phyloP scores from a whole-genome alignment of 2,329 filamentous ascomycete genomes.

The Parasarocladium wereldwijsianum region DNA sequence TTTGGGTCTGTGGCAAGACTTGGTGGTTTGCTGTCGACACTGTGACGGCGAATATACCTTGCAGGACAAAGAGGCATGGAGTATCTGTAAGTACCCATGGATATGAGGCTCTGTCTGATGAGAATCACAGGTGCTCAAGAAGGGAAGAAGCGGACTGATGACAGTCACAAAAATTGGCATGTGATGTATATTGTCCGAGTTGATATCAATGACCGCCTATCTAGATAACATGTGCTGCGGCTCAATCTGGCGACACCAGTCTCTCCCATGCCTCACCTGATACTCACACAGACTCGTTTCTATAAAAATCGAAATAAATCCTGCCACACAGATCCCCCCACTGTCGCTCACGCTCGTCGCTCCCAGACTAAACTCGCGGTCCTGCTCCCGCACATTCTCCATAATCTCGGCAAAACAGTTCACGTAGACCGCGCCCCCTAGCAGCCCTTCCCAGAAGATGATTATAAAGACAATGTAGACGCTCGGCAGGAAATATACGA shows the following conservation, averaged over 20 bases:
- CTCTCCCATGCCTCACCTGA: conserved; percentile 67
- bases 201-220: too few relatives aligned
- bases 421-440: conserved; percentile 88
- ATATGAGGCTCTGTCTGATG: too few relatives aligned
- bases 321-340: conserved; percentile 77
- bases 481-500: conserved; percentile 68
- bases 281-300: conserved; percentile 72
- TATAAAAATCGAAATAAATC: conserved; percentile 67
- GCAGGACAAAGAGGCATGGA: too few relatives aligned
- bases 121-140: too few relatives aligned
- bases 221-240: too few relatives aligned
- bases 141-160: too few relatives aligned
- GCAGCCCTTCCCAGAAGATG: conserved; percentile 85
- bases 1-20: too few relatives aligned
- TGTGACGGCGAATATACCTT: too few relatives aligned
- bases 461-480: conserved; percentile 77
- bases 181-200: too few relatives aligned
- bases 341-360: conserved; percentile 89
- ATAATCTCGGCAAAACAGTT: conserved; percentile 93
- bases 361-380: conserved; percentile 81
- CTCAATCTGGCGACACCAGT: conserved; percentile 51
- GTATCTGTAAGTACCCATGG: too few relatives aligned
- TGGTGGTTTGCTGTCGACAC: too few relatives aligned
- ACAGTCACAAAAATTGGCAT: too few relatives aligned
- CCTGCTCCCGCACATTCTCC: conserved; percentile 59